These are phyloP conservation scores for Solanum hybrid DNA, from an alignment of 305 asterid species.

Conservation along the genomic window DNA sequence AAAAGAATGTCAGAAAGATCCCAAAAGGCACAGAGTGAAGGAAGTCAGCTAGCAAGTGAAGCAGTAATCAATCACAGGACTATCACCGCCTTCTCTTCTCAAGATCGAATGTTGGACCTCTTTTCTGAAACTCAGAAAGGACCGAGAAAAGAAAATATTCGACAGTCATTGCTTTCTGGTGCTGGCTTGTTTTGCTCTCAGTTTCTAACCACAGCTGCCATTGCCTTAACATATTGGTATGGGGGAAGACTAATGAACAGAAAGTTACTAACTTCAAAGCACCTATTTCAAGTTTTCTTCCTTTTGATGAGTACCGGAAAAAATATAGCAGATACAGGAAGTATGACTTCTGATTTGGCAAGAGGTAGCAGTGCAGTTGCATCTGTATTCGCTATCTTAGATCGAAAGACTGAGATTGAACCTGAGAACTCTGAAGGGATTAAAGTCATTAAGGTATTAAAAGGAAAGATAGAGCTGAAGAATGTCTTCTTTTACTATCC, in stretches of 20 bases:
- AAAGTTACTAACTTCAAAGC: slow-evolving; percentile 36
- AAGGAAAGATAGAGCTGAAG: slow-evolving; percentile 38
- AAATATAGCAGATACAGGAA: slow-evolving; percentile 73
- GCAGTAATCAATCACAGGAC: slow-evolving; percentile 70
- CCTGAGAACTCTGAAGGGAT: slow-evolving; percentile 32
- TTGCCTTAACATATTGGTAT: slow-evolving; percentile 72
- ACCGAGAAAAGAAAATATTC: slow-evolving; percentile 42
- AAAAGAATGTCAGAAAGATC: slow-evolving; percentile 44
- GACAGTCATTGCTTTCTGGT: slow-evolving; percentile 67
- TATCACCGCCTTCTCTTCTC: slow-evolving; percentile 67
- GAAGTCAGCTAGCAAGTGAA: slow-evolving; percentile 72
- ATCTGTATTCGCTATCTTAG: slow-evolving; percentile 42
- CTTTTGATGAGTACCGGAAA: slow-evolving; percentile 73
- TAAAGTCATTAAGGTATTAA: slow-evolving; percentile 18
- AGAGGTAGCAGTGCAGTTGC: slow-evolving; percentile 52
- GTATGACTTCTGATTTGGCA: slow-evolving; percentile 63
- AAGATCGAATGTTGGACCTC: slow-evolving; percentile 37
- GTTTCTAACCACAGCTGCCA: slow-evolving; percentile 41
- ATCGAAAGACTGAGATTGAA: slow-evolving; percentile 43
- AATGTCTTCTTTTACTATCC: slow-evolving; percentile 52
- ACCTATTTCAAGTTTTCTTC: slow-evolving; percentile 62
- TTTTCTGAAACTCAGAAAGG: slow-evolving; percentile 30
- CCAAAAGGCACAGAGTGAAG: slow-evolving; percentile 54
- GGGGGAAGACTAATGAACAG: slow-evolving; percentile 68
- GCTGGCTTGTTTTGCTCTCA: slow-evolving; percentile 50